Conservation (phyloP, 495 filamentous ascomycete genomes). For the Xylaria sp. region DNA sequence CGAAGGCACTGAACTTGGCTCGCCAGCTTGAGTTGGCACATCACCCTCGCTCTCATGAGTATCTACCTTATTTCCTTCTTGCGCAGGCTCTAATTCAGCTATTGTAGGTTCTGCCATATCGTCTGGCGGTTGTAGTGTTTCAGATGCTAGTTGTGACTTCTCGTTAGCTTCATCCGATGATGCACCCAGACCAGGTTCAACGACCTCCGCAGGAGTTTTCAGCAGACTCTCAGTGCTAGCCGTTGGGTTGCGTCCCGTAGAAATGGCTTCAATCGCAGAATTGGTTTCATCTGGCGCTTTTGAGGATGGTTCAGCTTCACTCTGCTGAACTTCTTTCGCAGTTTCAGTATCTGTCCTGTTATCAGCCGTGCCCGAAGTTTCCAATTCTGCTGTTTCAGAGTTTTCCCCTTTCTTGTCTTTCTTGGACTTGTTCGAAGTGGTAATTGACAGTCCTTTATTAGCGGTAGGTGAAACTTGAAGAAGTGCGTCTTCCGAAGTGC, state of each 20-base stretch:
- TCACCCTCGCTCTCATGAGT: not conserved
- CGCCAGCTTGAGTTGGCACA: not conserved
- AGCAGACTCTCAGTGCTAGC: not conserved
- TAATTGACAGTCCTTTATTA: not conserved
- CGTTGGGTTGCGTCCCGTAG: not conserved
- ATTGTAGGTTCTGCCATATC: not conserved
- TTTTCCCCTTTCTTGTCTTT: constrained; percentile 30
- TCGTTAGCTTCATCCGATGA: not conserved
- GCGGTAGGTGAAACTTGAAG: not conserved
- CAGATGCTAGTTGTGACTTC: not conserved
- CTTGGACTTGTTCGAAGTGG: constrained; percentile 34
- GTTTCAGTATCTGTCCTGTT: not conserved
- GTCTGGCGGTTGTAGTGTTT: not conserved
- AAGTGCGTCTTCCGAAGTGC: not conserved
- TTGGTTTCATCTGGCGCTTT: not conserved
- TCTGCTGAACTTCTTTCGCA: constrained; percentile 1
- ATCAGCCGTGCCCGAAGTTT: not conserved
- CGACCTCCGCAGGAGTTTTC: not conserved
- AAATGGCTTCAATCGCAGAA: not conserved
- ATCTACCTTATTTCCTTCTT: constrained; percentile 1
- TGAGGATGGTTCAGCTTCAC: not conserved
- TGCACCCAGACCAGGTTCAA: not conserved
- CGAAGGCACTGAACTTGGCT: not conserved
- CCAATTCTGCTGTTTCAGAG: not conserved
- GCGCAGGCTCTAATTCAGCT: not conserved